Evolutionary conservation across 2,329 filamentous ascomycete genomes (phyloP).

Genomic region (Colletotrichum spinosum): DNA sequence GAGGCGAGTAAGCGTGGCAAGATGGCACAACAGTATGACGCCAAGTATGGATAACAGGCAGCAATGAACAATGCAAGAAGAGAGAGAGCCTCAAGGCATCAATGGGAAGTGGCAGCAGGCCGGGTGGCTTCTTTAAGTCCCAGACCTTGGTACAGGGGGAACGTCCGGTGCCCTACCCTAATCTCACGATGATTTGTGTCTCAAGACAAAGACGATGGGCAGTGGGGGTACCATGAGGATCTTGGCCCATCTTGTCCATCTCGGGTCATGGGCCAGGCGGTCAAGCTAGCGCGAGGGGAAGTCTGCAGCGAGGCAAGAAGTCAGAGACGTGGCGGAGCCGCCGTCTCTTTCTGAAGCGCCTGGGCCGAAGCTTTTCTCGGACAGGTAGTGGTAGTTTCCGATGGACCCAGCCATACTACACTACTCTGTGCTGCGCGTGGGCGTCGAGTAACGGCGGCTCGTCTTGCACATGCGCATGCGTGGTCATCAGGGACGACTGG

Average conservation of each 20-base stretch:
- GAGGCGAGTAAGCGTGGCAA: conserved; percentile 7
- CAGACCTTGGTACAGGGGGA: neutral
- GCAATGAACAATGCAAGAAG: neutral
- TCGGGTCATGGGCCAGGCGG: conserved; percentile 19
- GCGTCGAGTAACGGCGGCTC: neutral
- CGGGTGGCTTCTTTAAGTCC: conserved; percentile 18
- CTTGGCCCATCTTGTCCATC: conserved; percentile 22
- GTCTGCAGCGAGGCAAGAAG: conserved; percentile 4
- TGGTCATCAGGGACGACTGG: conserved; percentile 10
- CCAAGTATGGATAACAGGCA: neutral
- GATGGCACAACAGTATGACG: conserved; percentile 7
- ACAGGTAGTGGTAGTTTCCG: conserved; percentile 13
- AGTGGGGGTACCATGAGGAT: conserved; percentile 27
- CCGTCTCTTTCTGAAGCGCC: conserved; percentile 1
- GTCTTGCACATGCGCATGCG: conserved; percentile 15
- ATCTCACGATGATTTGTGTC: conserved; percentile 30
- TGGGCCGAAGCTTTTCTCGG: neutral
- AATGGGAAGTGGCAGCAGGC: neutral
- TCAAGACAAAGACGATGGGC: conserved; percentile 17
- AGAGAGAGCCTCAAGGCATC: neutral
- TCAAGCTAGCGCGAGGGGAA: conserved; percentile 15
- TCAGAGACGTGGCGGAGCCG: conserved; percentile 7
- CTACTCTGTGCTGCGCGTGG: neutral
- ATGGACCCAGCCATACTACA: conserved; percentile 7
- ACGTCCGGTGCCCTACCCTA: conserved; percentile 29